These are phyloP conservation scores for Fraxinus anomala DNA, from an alignment of 257 asterid genomes.

Conservation along the genomic window DNA sequence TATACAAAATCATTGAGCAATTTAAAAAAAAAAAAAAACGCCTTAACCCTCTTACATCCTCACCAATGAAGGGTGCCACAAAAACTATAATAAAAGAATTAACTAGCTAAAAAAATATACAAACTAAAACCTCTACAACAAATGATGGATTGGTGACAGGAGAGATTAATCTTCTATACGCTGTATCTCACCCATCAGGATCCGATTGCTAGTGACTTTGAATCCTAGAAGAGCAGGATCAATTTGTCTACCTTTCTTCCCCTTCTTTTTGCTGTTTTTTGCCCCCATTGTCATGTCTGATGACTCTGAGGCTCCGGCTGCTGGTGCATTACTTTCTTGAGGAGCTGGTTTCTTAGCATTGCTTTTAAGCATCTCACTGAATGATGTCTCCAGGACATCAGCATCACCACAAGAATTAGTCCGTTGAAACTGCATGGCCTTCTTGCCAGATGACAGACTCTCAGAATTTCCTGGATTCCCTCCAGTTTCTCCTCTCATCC, in stretches of 20 bases:
- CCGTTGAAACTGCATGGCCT: conserved; percentile 64
- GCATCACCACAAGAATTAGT: conserved; percentile 74
- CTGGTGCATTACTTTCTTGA: conserved; percentile 45
- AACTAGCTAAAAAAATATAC: no score
- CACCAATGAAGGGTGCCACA: no score
- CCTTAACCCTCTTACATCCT: no score
- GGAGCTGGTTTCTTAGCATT: conserved; percentile 54
- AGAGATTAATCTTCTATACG: conserved; percentile 65
- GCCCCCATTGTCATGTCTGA: conserved; percentile 49
- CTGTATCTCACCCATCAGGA: conserved; percentile 98
- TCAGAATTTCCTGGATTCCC: conserved; percentile 47
- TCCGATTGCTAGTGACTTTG: conserved; percentile 93
- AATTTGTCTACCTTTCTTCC: conserved; percentile 94
- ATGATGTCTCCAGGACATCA: conserved; percentile 80
- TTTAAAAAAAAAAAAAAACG: no score
- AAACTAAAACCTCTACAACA: no score
- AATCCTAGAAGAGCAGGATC: conserved; percentile 98
- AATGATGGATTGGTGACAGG: no score
- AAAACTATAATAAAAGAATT: no score
- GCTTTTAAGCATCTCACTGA: conserved; percentile 96
- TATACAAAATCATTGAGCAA: no score
- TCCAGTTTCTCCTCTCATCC: conserved; percentile 38
- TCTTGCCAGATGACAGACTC: conserved; percentile 40
- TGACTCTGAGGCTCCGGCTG: conserved; percentile 36
- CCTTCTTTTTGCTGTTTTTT: conserved; percentile 80